These are phyloP conservation scores for Geoglossum cookeanum DNA, from an alignment of 2,329 filamentous ascomycete species.

Conservation along the genomic window DNA sequence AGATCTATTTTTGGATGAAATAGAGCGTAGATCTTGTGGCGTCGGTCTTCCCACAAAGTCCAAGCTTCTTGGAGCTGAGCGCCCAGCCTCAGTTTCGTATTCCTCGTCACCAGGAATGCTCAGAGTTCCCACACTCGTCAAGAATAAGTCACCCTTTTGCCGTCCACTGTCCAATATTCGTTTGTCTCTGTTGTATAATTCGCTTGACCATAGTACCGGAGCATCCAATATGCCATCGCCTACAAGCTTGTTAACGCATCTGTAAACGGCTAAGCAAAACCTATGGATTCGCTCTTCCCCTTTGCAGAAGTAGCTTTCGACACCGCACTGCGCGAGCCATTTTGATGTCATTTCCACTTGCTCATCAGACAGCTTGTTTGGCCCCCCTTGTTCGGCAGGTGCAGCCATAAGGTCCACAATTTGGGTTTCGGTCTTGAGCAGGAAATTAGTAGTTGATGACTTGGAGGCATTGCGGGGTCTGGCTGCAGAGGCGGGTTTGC, in stretches of 20 bases:
- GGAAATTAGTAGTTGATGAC: slow-evolving; percentile 34
- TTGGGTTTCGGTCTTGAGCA: slow-evolving; percentile 67
- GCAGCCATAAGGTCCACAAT: slow-evolving; percentile 77
- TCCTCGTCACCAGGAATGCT: slow-evolving; percentile 29
- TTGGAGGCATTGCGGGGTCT: slow-evolving; percentile 25
- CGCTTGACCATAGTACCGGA: slow-evolving; percentile 81
- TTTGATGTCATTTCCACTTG: slow-evolving; percentile 68
- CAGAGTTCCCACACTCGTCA: slow-evolving; percentile 27
- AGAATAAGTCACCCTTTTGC: slow-evolving; percentile 28
- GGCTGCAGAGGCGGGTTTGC: slow-evolving; percentile 20
- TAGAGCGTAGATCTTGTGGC: slow-evolving; percentile 36
- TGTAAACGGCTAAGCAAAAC: slow-evolving; percentile 78
- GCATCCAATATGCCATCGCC: slow-evolving; percentile 69
- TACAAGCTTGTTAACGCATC: slow-evolving; percentile 67
- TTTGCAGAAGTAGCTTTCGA: slow-evolving; percentile 73
- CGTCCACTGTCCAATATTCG: slow-evolving; percentile 33
- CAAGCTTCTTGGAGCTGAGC: slow-evolving; percentile 20
- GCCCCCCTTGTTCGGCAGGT: slow-evolving; percentile 63
- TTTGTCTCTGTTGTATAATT: slow-evolving; percentile 66
- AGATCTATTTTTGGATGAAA: slow-evolving; percentile 43
- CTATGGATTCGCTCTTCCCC: slow-evolving; percentile 90
- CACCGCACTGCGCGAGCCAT: slow-evolving; percentile 64
- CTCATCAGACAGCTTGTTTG: slow-evolving; percentile 90
- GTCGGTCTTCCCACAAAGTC: slow-evolving; percentile 31
- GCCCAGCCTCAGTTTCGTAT: slow-evolving; percentile 19